phyloP scores from a whole-genome alignment of 2,329 filamentous ascomycete species.

The Fusarium veterinarium region DNA sequence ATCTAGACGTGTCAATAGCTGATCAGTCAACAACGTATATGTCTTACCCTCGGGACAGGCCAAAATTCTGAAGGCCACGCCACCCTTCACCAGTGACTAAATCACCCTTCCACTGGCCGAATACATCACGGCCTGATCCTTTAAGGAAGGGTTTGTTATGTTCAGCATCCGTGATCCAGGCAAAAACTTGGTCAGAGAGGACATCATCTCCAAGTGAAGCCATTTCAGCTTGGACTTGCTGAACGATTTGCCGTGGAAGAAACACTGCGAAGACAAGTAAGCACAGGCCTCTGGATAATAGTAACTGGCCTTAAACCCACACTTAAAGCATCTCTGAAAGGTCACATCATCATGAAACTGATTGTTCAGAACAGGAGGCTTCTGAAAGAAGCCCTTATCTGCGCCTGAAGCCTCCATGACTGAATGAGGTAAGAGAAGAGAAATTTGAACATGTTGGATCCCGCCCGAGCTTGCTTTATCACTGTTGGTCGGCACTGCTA shows the following conservation, averaged over 20 bases:
- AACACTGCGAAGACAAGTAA: constrained; percentile 56
- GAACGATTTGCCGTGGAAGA: constrained; percentile 55
- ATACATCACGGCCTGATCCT: constrained; percentile 68
- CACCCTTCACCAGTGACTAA: constrained; percentile 75
- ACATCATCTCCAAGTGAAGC: constrained; percentile 63
- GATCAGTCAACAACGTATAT: not conserved
- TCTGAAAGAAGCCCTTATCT: constrained; percentile 67
- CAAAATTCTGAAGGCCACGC: constrained; percentile 69
- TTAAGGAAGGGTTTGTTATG: constrained; percentile 70
- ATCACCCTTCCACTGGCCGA: constrained; percentile 68
- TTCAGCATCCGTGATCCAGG: constrained; percentile 72
- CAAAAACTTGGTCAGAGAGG: constrained; percentile 64
- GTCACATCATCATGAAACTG: constrained; percentile 67
- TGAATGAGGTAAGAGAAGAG: not conserved
- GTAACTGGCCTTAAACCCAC: constrained; percentile 50
- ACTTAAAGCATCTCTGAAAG: constrained; percentile 62
- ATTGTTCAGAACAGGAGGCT: constrained; percentile 62
- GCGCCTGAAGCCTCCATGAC: constrained; percentile 58
- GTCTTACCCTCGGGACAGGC: constrained; percentile 64
- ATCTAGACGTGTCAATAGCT: constrained; percentile 44
- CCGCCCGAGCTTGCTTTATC: not conserved
- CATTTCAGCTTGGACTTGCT: constrained; percentile 57
- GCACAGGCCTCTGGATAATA: not conserved
- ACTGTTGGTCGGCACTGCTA: not conserved
- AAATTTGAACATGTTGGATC: not conserved